These are phyloP conservation scores for Phytophthora crassamura DNA, from an alignment of 352 stramenopile species.

Conservation along the genomic window DNA sequence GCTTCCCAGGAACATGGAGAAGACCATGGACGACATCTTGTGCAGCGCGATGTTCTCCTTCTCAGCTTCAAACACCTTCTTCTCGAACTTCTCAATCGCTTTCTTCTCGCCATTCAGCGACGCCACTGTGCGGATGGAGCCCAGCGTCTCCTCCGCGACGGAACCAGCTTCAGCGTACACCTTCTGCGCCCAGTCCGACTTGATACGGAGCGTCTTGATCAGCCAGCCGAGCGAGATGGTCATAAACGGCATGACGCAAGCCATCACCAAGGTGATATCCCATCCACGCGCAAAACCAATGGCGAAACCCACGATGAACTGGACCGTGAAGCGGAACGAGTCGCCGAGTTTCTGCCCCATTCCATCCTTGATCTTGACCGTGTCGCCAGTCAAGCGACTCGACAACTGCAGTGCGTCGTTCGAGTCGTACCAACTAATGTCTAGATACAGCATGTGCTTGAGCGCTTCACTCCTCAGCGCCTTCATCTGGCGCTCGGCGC, in stretches of 20 bases:
- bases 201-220: constrained; percentile 34
- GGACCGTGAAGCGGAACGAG: constrained; percentile 37
- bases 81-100: constrained; percentile 43
- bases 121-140: constrained; percentile 49
- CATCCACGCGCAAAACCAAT: constrained; percentile 49
- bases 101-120: constrained; percentile 49
- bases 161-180: constrained; percentile 55
- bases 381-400: constrained; percentile 43
- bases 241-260: constrained; percentile 40
- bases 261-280: constrained; percentile 55
- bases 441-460: constrained; percentile 50
- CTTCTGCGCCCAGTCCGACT: constrained; percentile 39
- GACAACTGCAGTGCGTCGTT: constrained; percentile 42
- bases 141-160: constrained; percentile 51
- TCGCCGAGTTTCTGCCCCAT: constrained; percentile 54
- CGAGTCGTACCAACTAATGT: constrained; percentile 58
- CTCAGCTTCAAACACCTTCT: constrained; percentile 39
- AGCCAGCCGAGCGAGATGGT: constrained; percentile 38
- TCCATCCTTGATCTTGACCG: constrained; percentile 55
- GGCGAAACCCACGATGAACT: constrained; percentile 40
- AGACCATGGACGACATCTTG: constrained; percentile 40
- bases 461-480: constrained; percentile 38
- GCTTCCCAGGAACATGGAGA: constrained; percentile 47
- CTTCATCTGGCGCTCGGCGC: constrained; percentile 52
- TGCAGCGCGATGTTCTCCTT: constrained; percentile 46